Base-by-base conservation (phyloP, 345 rosid genomes). In the Citrus mangshanensis region DNA sequence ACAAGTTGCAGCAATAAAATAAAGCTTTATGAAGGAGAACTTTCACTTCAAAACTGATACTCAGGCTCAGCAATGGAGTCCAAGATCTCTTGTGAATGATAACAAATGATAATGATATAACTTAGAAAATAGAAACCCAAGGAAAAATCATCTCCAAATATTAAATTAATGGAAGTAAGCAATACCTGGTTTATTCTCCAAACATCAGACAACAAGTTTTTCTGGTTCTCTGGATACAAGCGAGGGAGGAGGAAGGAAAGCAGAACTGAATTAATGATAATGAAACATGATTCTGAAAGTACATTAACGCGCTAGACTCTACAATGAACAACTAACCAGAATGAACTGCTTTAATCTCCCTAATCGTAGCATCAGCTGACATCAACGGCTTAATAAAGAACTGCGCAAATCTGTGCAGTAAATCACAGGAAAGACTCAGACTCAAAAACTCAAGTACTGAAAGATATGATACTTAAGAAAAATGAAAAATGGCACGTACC, bases 291-390 rank as follows among this genome's bases (percentile, higher is more conserved):
- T 37, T 77, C 72, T 22, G 22, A 59, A 74, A 61, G 30, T 25
- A 55, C 25, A 27, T 56, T 32, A 32, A 32, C 5, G 34, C 19
- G 42, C 58, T 56, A 30, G 68, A 69, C 35, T 55, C 27, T 56
- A 63, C 35, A 74, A 59, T 4, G 3, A 65, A 79, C 8, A 51
- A 40, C 87, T n/a, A 77, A 95, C 98, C 99, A 86, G 98, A 95
- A 85, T 93, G 97, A 75, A 95, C 97, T 7, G 97, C 97, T 83
- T 91, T 95, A 34, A 93, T 92, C 82, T 95, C 98, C 86, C 99
- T 91, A 60, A 30, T 90, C 35, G 98, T 93, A 60, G 99, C 99
- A 73, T 95, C 99, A 75, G 93, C 91, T 12, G 98, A 90, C 95
- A 95, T 92, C 84, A 95, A 85, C 59, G 98, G 99, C 72, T 90